Base-by-base conservation (phyloP, 352 stramenopile species). In the Phytophthora hibernalis region DNA sequence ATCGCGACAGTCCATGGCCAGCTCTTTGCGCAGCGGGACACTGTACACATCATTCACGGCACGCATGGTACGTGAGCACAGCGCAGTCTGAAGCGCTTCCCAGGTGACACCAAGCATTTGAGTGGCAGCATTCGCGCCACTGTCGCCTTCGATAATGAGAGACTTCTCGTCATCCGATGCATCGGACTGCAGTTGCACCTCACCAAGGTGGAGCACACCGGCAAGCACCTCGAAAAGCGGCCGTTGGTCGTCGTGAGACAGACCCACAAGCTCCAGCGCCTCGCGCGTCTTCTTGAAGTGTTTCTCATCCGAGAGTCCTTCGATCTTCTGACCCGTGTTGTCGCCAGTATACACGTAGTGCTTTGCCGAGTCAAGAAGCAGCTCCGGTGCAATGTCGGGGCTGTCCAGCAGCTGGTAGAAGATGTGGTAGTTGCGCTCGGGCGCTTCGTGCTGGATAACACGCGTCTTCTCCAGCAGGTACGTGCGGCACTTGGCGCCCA, bases 391-490 rank as follows among this genome's bases (percentile, higher is more conserved):
- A 37, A 74, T 76, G 42, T 87, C 56, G 7, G 82, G 60, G 12
- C 78, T 87, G 63, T 93, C 87, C 5, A 93, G 51, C 26, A 91
- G 67, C 65, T 98, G 88, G 72, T 98, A 99, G 71, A 99, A 99
- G 64, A 99, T 98, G 78, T 99, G 96, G 77, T 98, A 99, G 72
- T 98, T 98, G 22, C 97, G 79, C 73, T 99, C 97, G 2, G 91
- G 83, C 2, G 80, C 81, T 56, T 96, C 93, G 70, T 99, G 96
- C 30, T 93, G 91, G 26, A 98, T 97, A 42, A 99, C 87, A 70
- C 97, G 94, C 8, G 97, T 97, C 84, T 99, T 99, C 76, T 99
- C 96, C 5, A 99, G 72, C 9, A 99, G 71, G 71, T 99, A 99
- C 12, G 96, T 99, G 69, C 96, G 89, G 51, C 97, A 97, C 64